Conservation (phyloP, 2,329 filamentous ascomycete genomes). For the Ascochyta rabiei region DNA sequence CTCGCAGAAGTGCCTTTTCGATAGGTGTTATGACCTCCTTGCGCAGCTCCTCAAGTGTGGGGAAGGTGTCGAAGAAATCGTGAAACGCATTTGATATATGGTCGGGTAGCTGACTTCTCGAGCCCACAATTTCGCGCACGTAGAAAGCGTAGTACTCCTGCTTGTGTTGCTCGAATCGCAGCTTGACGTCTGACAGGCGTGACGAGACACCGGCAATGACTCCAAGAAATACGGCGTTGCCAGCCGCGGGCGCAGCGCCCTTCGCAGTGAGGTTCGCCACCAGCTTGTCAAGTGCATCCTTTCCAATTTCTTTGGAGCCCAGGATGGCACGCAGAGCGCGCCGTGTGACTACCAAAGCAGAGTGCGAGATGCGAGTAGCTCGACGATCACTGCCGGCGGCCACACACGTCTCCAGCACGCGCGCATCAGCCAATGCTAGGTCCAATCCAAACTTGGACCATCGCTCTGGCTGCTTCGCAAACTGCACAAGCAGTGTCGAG, state of each 20-base stretch:
- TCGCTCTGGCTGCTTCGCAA: constrained; percentile 62
- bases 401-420: constrained; percentile 78
- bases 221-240: constrained; percentile 79
- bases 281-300: constrained; percentile 66
- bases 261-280: constrained; percentile 74
- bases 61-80: constrained; percentile 83
- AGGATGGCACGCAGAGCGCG: constrained; percentile 80
- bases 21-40: constrained; percentile 78
- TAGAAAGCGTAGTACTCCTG: constrained; percentile 81
- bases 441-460: constrained; percentile 71
- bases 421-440: constrained; percentile 71
- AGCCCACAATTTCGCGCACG: constrained; percentile 81
- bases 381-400: constrained; percentile 48
- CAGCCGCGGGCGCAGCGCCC: constrained; percentile 65
- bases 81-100: constrained; percentile 75
- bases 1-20: constrained; percentile 86
- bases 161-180: constrained; percentile 69
- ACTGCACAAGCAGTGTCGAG: constrained; percentile 75
- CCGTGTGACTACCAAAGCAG: constrained; percentile 77
- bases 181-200: constrained; percentile 68
- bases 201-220: constrained; percentile 86
- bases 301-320: constrained; percentile 61
- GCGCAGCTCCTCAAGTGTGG: constrained; percentile 74
- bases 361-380: constrained; percentile 66
- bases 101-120: constrained; percentile 70